Percentiles rank a stretch among this genome's conserved stretches.
These are phyloP conservation scores for Termitomyces sp. DNA, from an alignment of 768 basidiomycete species.

Conservation along the genomic window DNA sequence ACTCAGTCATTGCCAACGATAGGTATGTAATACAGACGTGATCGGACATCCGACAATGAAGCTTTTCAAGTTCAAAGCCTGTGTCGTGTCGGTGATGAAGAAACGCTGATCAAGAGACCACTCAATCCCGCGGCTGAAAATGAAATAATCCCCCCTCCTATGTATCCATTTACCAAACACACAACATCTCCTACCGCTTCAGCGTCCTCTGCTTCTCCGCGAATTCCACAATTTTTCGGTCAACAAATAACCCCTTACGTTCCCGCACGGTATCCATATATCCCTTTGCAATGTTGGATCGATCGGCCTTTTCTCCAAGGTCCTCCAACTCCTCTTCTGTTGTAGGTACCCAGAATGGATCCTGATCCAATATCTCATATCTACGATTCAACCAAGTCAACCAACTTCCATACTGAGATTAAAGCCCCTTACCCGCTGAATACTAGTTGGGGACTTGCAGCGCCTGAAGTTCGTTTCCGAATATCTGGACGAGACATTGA, in stretches of 20 bases:
- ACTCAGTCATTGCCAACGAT: too few species aligned
- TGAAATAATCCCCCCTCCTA: background rate
- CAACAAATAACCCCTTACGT: conserved; percentile 94
- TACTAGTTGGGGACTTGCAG: conserved; percentile 94
- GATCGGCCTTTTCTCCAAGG: conserved; percentile 92
- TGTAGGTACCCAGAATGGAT: conserved; percentile 98
- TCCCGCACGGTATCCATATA: conserved; percentile 92
- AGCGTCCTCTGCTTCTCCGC: conserved; percentile 97
- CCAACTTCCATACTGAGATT: background rate
- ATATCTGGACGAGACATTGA: conserved; percentile 61
- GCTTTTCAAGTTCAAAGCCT: too few species aligned
- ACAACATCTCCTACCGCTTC: conserved; percentile 40
- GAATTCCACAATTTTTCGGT: conserved; percentile 90
- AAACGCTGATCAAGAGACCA: too few species aligned
- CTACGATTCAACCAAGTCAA: conserved; percentile 33
- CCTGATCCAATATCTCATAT: conserved; percentile 89
- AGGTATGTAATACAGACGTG: background rate
- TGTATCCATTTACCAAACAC: too few species aligned
- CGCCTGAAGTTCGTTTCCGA: conserved; percentile 92
- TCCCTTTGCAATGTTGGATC: conserved; percentile 86
- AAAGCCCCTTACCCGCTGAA: conserved; percentile 75
- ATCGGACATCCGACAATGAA: background rate
- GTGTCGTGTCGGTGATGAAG: too few species aligned
- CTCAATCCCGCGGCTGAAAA: too few species aligned
- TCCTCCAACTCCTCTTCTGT: conserved; percentile 97